Evolutionary conservation across 805 yeast genomes (phyloP).

Genomic region (Pachysolen tannophilus): DNA sequence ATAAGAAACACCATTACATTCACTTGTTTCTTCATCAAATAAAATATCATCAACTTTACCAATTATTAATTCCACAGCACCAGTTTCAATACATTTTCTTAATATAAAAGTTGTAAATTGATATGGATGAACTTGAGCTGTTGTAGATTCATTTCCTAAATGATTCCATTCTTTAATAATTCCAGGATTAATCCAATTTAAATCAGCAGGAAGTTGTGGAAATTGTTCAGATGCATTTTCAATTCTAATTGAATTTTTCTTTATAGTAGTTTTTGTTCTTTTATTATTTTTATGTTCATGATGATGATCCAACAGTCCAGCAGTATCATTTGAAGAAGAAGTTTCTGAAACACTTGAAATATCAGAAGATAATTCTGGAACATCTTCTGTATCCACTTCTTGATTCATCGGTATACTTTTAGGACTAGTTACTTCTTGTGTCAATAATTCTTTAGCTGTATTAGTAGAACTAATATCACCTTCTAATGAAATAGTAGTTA

Average conservation of each 20-base stretch:
- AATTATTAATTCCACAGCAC: constrained; percentile 73
- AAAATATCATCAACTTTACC: constrained; percentile 75
- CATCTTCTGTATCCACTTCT: not conserved
- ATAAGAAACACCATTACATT: constrained; percentile 68
- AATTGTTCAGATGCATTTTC: constrained; percentile 11
- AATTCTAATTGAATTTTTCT: constrained; percentile 26
- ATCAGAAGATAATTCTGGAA: constrained; percentile 5
- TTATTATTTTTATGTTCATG: constrained; percentile 7
- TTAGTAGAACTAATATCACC: constrained; percentile 50
- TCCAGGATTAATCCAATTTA: constrained; percentile 69
- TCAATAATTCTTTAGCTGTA: too few relatives aligned
- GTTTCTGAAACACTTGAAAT: constrained; percentile 1
- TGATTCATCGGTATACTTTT: not conserved
- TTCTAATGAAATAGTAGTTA: constrained; percentile 80
- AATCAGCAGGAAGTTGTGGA: constrained; percentile 43
- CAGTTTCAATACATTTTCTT: constrained; percentile 72
- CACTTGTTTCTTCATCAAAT: constrained; percentile 54
- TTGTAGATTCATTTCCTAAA: constrained; percentile 77
- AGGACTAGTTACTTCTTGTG: too few relatives aligned
- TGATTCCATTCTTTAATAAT: constrained; percentile 67
- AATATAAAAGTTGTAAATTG: constrained; percentile 82
- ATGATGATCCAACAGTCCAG: constrained; percentile 1
- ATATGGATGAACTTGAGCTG: constrained; percentile 96
- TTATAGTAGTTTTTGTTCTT: constrained; percentile 18
- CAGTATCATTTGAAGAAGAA: constrained; percentile 1